phyloP scores from a whole-genome alignment of 2,329 filamentous ascomycete genomes.

The Endothia cerciana region DNA sequence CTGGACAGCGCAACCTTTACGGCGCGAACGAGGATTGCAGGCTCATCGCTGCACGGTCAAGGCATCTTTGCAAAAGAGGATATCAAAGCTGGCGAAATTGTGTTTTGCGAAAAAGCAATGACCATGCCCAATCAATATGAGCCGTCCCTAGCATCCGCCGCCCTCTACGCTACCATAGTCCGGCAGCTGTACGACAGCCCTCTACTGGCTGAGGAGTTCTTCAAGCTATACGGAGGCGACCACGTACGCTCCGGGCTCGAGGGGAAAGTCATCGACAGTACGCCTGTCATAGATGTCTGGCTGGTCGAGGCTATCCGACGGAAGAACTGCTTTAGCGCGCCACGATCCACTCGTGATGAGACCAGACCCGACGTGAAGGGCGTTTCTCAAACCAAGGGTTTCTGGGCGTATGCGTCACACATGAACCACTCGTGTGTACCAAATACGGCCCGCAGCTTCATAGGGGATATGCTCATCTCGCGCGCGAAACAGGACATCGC shows the following conservation, averaged over 20 bases:
- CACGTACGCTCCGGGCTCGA: neutral
- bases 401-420: slow-evolving; percentile 30
- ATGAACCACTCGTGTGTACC: slow-evolving; percentile 40
- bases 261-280: slow-evolving; percentile 18
- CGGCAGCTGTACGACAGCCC: neutral
- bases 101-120: neutral
- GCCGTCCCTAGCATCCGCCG: neutral
- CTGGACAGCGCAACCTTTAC: neutral
- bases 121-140: neutral
- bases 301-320: slow-evolving; percentile 27
- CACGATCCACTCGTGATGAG: slow-evolving; percentile 14
- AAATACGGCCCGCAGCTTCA: slow-evolving; percentile 37
- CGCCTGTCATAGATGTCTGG: slow-evolving; percentile 28
- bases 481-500: slow-evolving; percentile 43
- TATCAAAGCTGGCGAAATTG: neutral
- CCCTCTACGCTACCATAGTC: neutral
- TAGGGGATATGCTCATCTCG: slow-evolving; percentile 38
- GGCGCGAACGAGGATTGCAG: neutral
- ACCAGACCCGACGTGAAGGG: neutral
- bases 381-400: neutral
- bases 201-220: neutral
- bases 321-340: slow-evolving; percentile 28
- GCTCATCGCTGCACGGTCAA: neutral
- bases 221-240: neutral
- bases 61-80: neutral